phyloP scores from a whole-genome alignment of 495 filamentous ascomycete species.

The Aspergillus diversus region DNA sequence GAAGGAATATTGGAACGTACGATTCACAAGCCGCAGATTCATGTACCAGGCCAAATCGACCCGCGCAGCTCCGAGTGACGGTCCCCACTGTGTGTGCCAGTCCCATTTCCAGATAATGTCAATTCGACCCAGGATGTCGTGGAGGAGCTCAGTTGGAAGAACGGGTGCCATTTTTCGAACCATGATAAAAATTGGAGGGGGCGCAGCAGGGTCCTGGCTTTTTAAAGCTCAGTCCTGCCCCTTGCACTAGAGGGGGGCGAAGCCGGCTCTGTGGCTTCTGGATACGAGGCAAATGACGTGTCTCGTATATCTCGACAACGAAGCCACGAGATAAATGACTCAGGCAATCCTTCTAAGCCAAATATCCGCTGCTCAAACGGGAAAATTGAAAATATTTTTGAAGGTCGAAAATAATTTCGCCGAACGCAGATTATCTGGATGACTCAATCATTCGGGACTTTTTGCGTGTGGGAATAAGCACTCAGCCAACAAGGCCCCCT shows the following conservation, averaged over 20 bases:
- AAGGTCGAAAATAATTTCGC: background rate
- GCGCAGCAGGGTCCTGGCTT: background rate
- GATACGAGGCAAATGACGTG: background rate
- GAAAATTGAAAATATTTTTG: background rate
- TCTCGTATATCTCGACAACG: no score
- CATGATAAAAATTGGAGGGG: background rate
- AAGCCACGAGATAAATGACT: no score
- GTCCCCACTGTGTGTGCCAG: background rate
- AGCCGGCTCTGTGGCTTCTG: no score
- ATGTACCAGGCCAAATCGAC: background rate
- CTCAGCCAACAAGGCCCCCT: no score
- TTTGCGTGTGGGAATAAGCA: no score
- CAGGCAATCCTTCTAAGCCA: background rate
- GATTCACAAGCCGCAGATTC: background rate
- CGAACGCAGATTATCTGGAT: background rate
- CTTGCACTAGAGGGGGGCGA: no score
- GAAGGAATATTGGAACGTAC: background rate
- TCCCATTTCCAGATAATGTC: background rate
- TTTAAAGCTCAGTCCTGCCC: background rate
- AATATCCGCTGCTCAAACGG: background rate
- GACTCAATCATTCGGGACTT: background rate
- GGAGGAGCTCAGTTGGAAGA: slow-evolving; percentile 6
- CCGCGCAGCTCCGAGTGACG: background rate
- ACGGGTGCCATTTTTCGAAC: background rate
- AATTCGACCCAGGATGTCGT: background rate